Base-by-base conservation (phyloP, 2,329 filamentous ascomycete species). In the Rutstroemia sp. region DNA sequence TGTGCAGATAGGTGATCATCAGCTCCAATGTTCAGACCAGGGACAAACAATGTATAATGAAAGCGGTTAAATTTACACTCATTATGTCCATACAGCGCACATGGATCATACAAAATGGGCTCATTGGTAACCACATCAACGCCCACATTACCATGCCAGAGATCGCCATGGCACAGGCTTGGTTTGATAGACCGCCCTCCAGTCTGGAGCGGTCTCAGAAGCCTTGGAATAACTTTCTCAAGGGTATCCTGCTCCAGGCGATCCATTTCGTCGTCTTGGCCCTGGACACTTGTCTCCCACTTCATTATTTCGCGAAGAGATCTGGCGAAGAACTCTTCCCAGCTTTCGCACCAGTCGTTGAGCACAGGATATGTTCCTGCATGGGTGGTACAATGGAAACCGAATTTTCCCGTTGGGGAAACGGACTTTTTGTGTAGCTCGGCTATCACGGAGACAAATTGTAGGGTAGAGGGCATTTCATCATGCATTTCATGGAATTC, bases 401-500 rank as follows among this genome's bases (percentile, higher is more conserved):
- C 54, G 23, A 39, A 56, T 30, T 47, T 56, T 3, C 49, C 49
- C 6, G 23, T 47, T 37, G 49, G 48, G 6, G 39, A 52, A 23
- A 45, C 16, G 2, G 14, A 14, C 4, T 48, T 19, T 19, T 50
- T 16, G 42, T 69, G 66, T 14, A 70, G 23, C 6, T 66, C 56
- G 38, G 68, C 66, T 2, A 70, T 53, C 10, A 23, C 52, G 2
- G 54, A 16, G 3, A 59, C 45, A 19, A 69, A 61, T 8, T 58
- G 58, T 8, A 51, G 48, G 8, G 62, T 59, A 6, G 63, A 60
- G 16, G 67, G 57, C 27, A 63, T 59, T 42, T 67, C 63, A 25
- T 64, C 56, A 2, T 44, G 56, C 41, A 70, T 59, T n/a, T 69
- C 59, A 19, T 60, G 59, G 50, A 65, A 69, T 37, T 70, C 63